Base-by-base conservation (phyloP, 2,329 filamentous ascomycete species). In the Biscogniauxia sp. region DNA sequence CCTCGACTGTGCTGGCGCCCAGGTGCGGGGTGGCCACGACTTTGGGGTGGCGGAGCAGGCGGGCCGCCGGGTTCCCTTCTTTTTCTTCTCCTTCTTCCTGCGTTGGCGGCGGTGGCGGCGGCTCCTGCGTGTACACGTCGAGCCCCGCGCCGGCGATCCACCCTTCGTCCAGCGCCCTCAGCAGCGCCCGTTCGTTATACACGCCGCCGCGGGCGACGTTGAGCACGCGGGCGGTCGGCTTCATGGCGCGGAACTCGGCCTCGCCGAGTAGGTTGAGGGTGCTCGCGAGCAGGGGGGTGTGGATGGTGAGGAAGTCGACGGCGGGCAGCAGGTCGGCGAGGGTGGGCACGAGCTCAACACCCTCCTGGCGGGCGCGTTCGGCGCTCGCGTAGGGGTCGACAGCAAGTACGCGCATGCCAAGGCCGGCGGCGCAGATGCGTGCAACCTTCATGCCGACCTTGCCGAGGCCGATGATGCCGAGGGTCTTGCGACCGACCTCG, bases 381-480 rank as follows among this genome's bases (percentile, higher is more conserved):
- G 84, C 80, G 63, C 88, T 90, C 1, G 91, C 90, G 72, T 92
- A 94, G 0, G 91, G 91, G 68, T 94, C 91, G 56, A 90, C 84
- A 0, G 89, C 91, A 17, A 88, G 76, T 13, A 94, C 84, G 51
- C 84, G 84, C 91, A 94, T 93, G 0, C 89, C 89, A 25, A 94
- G 77, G 0, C 91, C 90, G 57, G 88, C 88, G 8, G n/a, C 32
- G 78, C 26, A 28, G 26, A 92, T 89, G n/a, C 89, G 82, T 19
- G 91, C 91, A 17, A 94, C 91, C 55, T 89, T 90, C 71, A 93
- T 80, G 20, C 91, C 91, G 26, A 94, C 90, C 78, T 93, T 93
- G n/a, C 91, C 91, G 25, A 93, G 76, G 1, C 91, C 91, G 49
- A 95, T 85, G 55, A 94, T 88, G 0, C 88, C 90, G 6, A 94